Base-by-base conservation (phyloP, 768 basidiomycete species). In the Nidularia sp. region DNA sequence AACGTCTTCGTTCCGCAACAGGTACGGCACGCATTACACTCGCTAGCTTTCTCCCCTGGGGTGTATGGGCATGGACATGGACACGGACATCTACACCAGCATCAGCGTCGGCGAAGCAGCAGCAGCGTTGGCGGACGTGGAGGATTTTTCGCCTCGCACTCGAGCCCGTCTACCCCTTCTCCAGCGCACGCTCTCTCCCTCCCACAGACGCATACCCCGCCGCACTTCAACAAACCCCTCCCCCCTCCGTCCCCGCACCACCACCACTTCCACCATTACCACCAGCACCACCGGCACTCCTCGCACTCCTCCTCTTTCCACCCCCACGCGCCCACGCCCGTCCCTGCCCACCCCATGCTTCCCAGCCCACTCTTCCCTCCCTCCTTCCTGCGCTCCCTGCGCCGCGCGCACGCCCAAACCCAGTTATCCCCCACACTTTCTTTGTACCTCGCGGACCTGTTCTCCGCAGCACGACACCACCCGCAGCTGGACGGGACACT, bases 381-480 rank as follows among this genome's bases (percentile, higher is more conserved):
- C 6, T 64, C 68, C 4, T 68, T 72, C 32, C 55, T 73, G 50
- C 48, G 59, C 35, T 55, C 56, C 18, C 62, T 73, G 15, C 69
- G 61, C 46, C 45, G 67, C 52, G 60, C 66, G 2, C 66, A 62
- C 48, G 56, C 60, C 7, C 67, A 70, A 49, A 74, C 79, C 2
- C 67, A 71, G 52, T 68, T 88, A 32, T 71, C 84, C 7, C 71
- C 80, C 0, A 64, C 66, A 2, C 73, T 92, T 6, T 67, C 68
- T 5, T 67, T 84, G n/a, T 92, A 91, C 59, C 71, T 88, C 5
- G 75, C 83, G 7, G 88, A 91, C 62, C 70, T 91, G 8, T 86
- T 92, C 54, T 76, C 84, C 29, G 89, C 90, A 2, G 77, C 84
- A 22, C 80, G 90, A 5, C 86, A 91, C 59, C 82, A 85, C 60